Evolutionary conservation across 1,284 basidiomycete species (phyloP).

Genomic region (Volvariella surrecta): DNA sequence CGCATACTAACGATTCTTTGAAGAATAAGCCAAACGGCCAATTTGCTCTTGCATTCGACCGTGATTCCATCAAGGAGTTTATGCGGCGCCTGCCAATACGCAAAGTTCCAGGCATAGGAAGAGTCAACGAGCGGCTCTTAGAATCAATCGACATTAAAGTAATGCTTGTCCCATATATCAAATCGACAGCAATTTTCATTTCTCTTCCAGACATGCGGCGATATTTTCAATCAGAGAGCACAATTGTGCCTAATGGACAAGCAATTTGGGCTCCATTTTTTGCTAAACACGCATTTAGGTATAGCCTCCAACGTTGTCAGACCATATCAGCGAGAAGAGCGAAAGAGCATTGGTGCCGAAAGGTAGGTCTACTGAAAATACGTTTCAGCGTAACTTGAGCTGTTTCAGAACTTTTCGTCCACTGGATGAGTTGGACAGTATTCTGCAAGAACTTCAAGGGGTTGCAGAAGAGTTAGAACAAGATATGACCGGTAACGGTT

Average conservation of each 20-base stretch:
- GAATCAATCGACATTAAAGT: constrained; percentile 84
- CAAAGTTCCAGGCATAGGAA: constrained; percentile 81
- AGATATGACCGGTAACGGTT: constrained; percentile 65
- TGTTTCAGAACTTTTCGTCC: constrained; percentile 64
- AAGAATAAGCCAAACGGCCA: constrained; percentile 95
- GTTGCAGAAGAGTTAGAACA: constrained; percentile 73
- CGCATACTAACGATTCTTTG: not conserved
- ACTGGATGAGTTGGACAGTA: constrained; percentile 51
- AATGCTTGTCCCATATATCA: constrained; percentile 10
- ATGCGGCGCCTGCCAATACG: constrained; percentile 70
- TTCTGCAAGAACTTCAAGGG: constrained; percentile 70
- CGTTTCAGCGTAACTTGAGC: constrained; percentile 4
- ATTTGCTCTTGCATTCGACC: constrained; percentile 66
- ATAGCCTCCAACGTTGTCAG: constrained; percentile 78
- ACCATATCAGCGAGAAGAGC: constrained; percentile 66
- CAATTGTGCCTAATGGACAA: constrained; percentile 77
- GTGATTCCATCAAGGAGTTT: constrained; percentile 61
- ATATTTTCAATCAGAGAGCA: constrained; percentile 71
- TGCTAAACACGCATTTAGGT: constrained; percentile 76
- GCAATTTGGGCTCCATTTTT: constrained; percentile 67
- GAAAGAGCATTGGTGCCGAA: constrained; percentile 88
- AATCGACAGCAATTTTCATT: constrained; percentile 4
- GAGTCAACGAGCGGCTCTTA: constrained; percentile 80
- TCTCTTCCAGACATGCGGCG: constrained; percentile 71
- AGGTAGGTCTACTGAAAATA: constrained; percentile 33